Evolutionary conservation across 2,329 filamentous ascomycete species (phyloP).

Genomic region (Colletotrichum lini): DNA sequence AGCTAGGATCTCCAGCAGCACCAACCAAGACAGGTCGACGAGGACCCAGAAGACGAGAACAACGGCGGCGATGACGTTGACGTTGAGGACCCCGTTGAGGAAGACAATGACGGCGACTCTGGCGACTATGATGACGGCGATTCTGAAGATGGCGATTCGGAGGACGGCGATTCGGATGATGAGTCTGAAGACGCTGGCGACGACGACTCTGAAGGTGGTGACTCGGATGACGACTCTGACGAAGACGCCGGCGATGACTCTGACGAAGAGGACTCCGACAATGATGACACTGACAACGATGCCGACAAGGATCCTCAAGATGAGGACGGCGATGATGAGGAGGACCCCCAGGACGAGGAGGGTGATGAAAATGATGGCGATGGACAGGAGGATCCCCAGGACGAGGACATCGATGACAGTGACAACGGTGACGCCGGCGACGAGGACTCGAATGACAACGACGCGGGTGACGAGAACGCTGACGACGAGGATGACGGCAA

Average conservation of each 20-base stretch:
- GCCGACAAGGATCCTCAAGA: background rate
- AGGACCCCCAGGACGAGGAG: background rate
- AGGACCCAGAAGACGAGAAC: background rate
- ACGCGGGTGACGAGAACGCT: no score
- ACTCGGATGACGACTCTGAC: background rate
- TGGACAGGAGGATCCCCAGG: background rate
- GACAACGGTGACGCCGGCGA: background rate
- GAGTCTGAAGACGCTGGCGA: background rate
- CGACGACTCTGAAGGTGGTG: background rate
- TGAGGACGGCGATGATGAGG: background rate
- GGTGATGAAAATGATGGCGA: background rate
- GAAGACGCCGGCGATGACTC: background rate
- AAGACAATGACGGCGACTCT: background rate
- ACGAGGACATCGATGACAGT: background rate
- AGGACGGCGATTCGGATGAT: background rate
- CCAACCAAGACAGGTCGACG: background rate
- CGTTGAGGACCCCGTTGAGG: background rate
- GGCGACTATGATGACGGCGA: background rate
- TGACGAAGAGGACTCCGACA: background rate
- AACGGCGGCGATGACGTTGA: background rate
- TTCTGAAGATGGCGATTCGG: background rate
- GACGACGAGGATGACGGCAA: background rate
- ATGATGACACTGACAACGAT: background rate
- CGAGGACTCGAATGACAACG: background rate
- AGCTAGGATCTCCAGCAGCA: background rate